A percentile compares a stretch with the other conserved stretches of the same genome.
phyloP scores from a whole-genome alignment of 805 yeast genomes.

The Clavispora asparagi region DNA sequence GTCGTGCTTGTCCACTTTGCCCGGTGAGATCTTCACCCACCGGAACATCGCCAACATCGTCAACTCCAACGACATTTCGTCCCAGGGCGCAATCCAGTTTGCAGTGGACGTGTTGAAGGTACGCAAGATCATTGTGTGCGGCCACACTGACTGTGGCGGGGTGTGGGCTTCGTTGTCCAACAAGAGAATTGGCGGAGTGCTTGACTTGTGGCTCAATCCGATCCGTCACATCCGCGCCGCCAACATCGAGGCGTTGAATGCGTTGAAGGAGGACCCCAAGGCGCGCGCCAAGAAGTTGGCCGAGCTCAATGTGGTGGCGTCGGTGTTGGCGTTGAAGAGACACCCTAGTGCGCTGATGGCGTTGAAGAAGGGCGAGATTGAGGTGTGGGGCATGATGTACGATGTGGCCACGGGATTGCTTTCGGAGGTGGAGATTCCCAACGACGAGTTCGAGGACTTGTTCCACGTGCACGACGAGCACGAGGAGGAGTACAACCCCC shows the following conservation, averaged over 20 bases:
- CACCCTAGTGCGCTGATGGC: slow-evolving; percentile 18
- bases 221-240: slow-evolving; percentile 18
- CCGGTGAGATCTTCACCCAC: slow-evolving; percentile 18
- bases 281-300: slow-evolving; percentile 17
- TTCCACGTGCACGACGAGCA: slow-evolving; percentile 32
- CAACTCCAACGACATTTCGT: slow-evolving; percentile 16
- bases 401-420: slow-evolving; percentile 17
- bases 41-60: slow-evolving; percentile 18
- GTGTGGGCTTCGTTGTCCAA: slow-evolving; percentile 18
- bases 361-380: slow-evolving; percentile 16
- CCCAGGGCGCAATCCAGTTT: slow-evolving; percentile 17
- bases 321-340: slow-evolving; percentile 16
- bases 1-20: slow-evolving; percentile 15
- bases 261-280: slow-evolving; percentile 11
- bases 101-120: slow-evolving; percentile 18
- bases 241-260: slow-evolving; percentile 12
- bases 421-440: slow-evolving; percentile 22
- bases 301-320: slow-evolving; percentile 16
- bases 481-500: slow-evolving; percentile 21
- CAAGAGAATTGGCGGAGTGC: slow-evolving; percentile 17
- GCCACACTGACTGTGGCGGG: slow-evolving; percentile 20
- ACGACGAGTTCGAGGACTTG: slow-evolving; percentile 40
- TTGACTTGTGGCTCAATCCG: slow-evolving; percentile 19
- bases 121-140: slow-evolving; percentile 16
- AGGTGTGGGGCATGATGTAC: slow-evolving; percentile 20